Conservation (phyloP, 345 rosid species). For the Syzygium grande region DNA sequence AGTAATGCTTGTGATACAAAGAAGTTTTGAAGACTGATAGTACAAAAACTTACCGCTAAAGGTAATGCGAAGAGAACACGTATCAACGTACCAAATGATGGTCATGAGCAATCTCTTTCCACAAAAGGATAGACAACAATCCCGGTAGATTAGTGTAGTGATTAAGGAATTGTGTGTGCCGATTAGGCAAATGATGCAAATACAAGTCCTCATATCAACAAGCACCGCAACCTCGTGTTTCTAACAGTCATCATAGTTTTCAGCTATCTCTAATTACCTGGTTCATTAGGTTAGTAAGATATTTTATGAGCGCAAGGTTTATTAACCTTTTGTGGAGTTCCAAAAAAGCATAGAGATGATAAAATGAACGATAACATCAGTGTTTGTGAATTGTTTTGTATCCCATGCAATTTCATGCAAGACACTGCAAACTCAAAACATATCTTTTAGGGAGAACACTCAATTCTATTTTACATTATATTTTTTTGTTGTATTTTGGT, state of each 20-base stretch:
- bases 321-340: not conserved
- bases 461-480: not conserved
- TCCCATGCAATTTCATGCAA: not conserved
- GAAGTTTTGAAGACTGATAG: not conserved
- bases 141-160: not conserved
- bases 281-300: not conserved
- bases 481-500: not conserved
- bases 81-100: not conserved
- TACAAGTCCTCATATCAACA: not conserved
- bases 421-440: not conserved
- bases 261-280: not conserved
- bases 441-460: not conserved
- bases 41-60: not conserved
- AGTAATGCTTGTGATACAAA: not conserved
- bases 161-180: too few species aligned
- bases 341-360: not conserved
- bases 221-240: not conserved
- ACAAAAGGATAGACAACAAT: not conserved
- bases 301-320: not conserved
- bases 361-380: not conserved
- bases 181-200: too few species aligned
- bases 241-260: not conserved
- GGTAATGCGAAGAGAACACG: not conserved
- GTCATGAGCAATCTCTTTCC: not conserved
- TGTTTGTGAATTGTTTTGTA: not conserved